phyloP scores from a whole-genome alignment of 2,329 filamentous ascomycete genomes.

The Fusarium sp. region DNA sequence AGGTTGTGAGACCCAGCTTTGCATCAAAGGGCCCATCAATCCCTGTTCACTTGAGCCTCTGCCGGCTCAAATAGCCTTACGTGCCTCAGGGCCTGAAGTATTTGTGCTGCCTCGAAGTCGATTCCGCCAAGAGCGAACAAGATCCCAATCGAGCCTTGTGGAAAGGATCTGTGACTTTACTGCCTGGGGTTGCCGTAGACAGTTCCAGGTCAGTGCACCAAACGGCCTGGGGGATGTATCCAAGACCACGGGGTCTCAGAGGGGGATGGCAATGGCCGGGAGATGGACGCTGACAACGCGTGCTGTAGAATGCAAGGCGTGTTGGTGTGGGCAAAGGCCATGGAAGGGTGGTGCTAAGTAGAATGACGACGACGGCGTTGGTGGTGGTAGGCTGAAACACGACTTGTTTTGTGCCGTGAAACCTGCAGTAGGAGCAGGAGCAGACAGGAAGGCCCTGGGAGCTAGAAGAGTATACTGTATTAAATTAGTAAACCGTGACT shows the following conservation, averaged over 20 bases:
- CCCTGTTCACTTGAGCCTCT: neutral
- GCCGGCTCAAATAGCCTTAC: neutral
- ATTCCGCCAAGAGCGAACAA: slow-evolving; percentile 3
- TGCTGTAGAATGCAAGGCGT: slow-evolving; percentile 1
- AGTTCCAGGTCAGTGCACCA: neutral
- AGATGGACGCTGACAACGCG: neutral
- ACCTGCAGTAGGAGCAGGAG: slow-evolving; percentile 15
- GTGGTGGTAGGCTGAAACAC: slow-evolving; percentile 32
- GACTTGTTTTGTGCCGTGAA: slow-evolving; percentile 26
- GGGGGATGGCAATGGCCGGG: neutral
- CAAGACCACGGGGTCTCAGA: slow-evolving; percentile 2
- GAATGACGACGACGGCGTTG: slow-evolving; percentile 4
- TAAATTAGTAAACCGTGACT: neutral
- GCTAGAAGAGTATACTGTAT: neutral
- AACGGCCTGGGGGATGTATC: neutral
- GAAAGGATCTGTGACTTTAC: neutral
- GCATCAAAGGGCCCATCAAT: neutral
- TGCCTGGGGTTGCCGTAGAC: slow-evolving; percentile 1
- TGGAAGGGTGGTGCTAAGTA: slow-evolving; percentile 9
- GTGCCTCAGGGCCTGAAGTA: slow-evolving; percentile 3
- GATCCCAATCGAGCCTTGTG: slow-evolving; percentile 9
- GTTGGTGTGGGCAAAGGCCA: neutral
- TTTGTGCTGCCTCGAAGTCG: neutral
- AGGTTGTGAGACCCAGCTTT: slow-evolving; percentile 7
- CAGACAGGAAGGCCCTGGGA: neutral